Evolutionary conservation across 2,329 filamentous ascomycete species (phyloP).

Genomic region (Sporothrix inflata): DNA sequence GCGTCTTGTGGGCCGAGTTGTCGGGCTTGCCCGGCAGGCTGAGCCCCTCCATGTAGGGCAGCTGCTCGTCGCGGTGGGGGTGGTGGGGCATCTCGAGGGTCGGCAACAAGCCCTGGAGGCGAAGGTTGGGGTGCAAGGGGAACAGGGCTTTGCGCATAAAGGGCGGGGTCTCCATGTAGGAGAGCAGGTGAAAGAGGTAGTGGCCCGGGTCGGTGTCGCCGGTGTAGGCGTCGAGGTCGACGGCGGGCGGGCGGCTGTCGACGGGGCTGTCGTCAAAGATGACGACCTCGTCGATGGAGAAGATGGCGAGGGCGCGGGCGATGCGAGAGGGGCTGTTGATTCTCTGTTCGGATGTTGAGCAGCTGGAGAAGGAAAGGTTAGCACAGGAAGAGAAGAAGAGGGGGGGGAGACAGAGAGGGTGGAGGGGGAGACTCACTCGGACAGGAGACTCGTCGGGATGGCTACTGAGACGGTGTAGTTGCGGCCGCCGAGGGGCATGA

Average conservation of each 20-base stretch:
- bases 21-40: constrained; percentile 54
- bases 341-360: constrained; percentile 73
- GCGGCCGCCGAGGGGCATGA: constrained; percentile 65
- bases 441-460: constrained; percentile 75
- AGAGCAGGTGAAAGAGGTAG: constrained; percentile 77
- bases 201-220: constrained; percentile 76
- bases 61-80: constrained; percentile 74
- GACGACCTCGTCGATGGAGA: constrained; percentile 82
- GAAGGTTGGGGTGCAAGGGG: constrained; percentile 76
- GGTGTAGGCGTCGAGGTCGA: constrained; percentile 61
- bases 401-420: too few species aligned
- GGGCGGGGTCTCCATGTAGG: constrained; percentile 82
- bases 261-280: constrained; percentile 72
- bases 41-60: constrained; percentile 78
- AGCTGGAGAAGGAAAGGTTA: constrained; percentile 49
- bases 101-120: constrained; percentile 71
- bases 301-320: constrained; percentile 79
- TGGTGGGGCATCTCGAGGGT: constrained; percentile 87
- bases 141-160: constrained; percentile 78
- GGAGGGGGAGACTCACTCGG: constrained; percentile 59
- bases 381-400: background rate
- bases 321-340: constrained; percentile 74
- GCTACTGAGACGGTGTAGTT: constrained; percentile 77
- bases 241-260: constrained; percentile 50
- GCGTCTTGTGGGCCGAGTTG: constrained; percentile 49